Evolutionary conservation across 495 filamentous ascomycete species (phyloP), one percentile per base, ranked within the genome.

Genomic region (Penicillium paradoxum): DNA sequence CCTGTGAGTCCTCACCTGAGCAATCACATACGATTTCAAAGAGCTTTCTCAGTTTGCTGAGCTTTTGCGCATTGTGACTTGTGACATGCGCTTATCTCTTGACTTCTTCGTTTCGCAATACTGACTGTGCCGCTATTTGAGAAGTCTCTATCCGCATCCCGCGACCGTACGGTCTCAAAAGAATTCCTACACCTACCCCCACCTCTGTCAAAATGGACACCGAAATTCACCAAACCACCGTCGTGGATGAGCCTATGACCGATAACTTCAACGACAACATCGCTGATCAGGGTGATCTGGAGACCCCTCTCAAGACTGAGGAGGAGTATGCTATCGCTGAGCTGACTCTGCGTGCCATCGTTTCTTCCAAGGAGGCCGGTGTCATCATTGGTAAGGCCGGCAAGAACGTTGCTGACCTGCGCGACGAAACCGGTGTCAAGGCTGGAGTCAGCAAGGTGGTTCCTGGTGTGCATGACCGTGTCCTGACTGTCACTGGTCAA

Each of bases 401-500:
- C 53, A 96, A 98, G 79, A 97, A 98, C 64, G 93, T 98, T 36
- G 93, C 93, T 21, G 91, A 97, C 66, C 77, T 98, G 54, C 89
- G 93, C 63, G 92, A 98, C 53, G 91, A 96, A 71, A 98, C 95
- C 45, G 93, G 91, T 53, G 93, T 97, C 45, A 96, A 92, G 71
- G 93, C 93, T 54, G 93, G 93, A 55, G 93, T 98, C 36, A 96
- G 90, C 81, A 98, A 97, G 78, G 95, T 97, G 38, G 93, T 98
- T 41, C 90, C 89, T 47, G 91, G 92, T 52, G 93, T 98, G 37
- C 91, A 96, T 67, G 93, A 98, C 73, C 89, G 93, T 40, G 95
- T 98, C 51, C 75, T 98, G 59, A 96, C 93, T 43, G 91, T 98
- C 58, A 92, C 91, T 25, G 93, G 93, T 60, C 77, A 84, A 53